Evolutionary conservation across 2,329 filamentous ascomycete genomes (phyloP).

Genomic region (Penicillium corylophilum): DNA sequence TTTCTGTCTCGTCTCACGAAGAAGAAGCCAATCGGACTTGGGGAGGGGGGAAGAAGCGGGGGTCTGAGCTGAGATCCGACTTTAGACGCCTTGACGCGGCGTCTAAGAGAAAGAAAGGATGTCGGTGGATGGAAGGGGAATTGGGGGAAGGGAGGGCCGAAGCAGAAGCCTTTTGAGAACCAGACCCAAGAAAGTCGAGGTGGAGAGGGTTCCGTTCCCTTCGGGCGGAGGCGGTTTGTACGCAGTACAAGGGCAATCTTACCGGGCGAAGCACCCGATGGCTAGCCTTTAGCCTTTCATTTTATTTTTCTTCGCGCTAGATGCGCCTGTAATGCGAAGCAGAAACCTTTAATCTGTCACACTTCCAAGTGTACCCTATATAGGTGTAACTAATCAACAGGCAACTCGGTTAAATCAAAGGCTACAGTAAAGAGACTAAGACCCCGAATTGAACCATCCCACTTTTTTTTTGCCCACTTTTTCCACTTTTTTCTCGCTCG

Average conservation of each 20-base stretch:
- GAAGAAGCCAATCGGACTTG: neutral
- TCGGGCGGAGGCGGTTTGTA: constrained; percentile 17
- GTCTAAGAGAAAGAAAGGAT: constrained; percentile 1
- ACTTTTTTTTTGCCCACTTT: neutral
- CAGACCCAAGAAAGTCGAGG: constrained; percentile 2
- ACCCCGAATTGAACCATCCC: neutral
- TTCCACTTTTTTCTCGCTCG: neutral
- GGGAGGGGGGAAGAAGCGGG: neutral
- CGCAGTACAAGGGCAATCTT: neutral
- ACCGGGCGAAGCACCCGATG: neutral
- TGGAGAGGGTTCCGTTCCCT: neutral
- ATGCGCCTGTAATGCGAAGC: constrained; percentile 5
- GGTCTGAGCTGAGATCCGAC: neutral
- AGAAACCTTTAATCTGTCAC: neutral
- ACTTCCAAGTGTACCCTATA: neutral
- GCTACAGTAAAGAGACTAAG: too few species aligned
- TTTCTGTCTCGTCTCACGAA: neutral
- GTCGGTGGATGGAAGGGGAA: neutral
- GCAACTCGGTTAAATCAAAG: too few species aligned
- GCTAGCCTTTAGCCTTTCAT: neutral
- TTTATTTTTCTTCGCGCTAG: constrained; percentile 13
- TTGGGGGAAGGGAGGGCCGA: neutral
- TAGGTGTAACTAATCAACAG: neutral
- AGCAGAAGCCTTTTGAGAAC: neutral
- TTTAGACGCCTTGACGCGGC: neutral